Evolutionary conservation across 1,284 basidiomycete species (phyloP).

Genomic region (Tilletia caries): DNA sequence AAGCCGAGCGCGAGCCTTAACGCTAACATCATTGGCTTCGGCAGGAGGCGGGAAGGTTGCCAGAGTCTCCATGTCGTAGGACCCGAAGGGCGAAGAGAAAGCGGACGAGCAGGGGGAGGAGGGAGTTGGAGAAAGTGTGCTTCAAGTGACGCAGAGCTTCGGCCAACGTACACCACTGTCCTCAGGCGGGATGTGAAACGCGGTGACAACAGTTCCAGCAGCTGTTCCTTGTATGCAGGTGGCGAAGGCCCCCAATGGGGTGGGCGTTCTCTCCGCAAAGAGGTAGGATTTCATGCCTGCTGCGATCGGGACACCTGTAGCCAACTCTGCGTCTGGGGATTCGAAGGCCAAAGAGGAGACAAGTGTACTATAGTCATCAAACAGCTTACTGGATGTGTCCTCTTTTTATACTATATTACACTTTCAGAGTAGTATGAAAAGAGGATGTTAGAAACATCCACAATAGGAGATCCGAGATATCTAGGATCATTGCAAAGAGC

Average conservation of each 20-base stretch:
- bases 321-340: conserved; percentile 26
- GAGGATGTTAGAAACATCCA: no score
- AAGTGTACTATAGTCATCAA: no score
- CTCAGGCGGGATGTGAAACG: conserved; percentile 43
- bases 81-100: conserved; percentile 31
- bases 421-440: no score
- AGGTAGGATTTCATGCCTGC: conserved; percentile 28
- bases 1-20: neutral
- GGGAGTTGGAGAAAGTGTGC: neutral
- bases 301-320: conserved; percentile 36
- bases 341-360: neutral
- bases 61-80: conserved; percentile 32
- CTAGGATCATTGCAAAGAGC: no score
- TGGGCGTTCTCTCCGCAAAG: conserved; percentile 30
- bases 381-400: no score
- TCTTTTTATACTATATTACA: no score
- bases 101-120: conserved; percentile 25
- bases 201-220: conserved; percentile 44
- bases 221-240: conserved; percentile 37
- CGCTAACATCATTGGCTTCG: no score
- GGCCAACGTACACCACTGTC: conserved; percentile 31
- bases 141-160: neutral
- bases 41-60: neutral
- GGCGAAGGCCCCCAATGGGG: conserved; percentile 42
- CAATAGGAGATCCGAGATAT: no score